Evolutionary conservation across 169 alveolate genomes (phyloP).

Genomic region (Eimeria praecox): DNA sequence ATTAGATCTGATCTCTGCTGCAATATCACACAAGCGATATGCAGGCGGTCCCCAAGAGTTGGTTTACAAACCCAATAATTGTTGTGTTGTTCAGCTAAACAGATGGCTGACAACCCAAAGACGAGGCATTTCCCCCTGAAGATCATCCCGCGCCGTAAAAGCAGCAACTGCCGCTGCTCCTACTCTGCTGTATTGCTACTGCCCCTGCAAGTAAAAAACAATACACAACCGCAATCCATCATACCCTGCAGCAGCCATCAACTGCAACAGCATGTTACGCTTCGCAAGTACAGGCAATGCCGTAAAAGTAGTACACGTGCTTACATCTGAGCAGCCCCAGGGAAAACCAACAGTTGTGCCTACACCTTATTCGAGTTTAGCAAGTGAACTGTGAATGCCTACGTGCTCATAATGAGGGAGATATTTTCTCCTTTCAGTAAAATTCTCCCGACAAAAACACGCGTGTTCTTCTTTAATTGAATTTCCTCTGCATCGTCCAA

Average conservation of each 20-base stretch:
- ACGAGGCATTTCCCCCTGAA: not conserved
- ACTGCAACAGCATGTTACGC: not conserved
- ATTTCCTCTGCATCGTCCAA: slow-evolving; percentile 96
- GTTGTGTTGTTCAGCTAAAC: not conserved
- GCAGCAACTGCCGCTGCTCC: not conserved
- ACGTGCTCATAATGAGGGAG: slow-evolving; percentile 90
- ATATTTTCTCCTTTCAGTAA: slow-evolving; percentile 97
- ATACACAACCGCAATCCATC: not conserved
- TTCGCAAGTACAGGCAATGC: not conserved
- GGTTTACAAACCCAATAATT: not conserved
- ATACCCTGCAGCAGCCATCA: not conserved
- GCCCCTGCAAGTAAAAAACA: slow-evolving; percentile 52
- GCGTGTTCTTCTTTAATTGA: slow-evolving; percentile 91
- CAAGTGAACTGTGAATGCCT: not conserved
- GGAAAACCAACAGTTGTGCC: not conserved
- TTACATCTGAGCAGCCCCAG: not conserved
- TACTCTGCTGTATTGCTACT: slow-evolving; percentile 44
- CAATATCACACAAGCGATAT: not conserved
- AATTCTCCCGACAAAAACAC: slow-evolving; percentile 94
- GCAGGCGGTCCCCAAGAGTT: not conserved
- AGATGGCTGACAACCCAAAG: not conserved
- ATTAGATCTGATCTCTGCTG: not conserved
- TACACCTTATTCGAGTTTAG: not conserved
- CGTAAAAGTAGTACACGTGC: not conserved
- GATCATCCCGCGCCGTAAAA: not conserved